phyloP scores from a whole-genome alignment of 768 basidiomycete genomes.

The Suillus plorans region DNA sequence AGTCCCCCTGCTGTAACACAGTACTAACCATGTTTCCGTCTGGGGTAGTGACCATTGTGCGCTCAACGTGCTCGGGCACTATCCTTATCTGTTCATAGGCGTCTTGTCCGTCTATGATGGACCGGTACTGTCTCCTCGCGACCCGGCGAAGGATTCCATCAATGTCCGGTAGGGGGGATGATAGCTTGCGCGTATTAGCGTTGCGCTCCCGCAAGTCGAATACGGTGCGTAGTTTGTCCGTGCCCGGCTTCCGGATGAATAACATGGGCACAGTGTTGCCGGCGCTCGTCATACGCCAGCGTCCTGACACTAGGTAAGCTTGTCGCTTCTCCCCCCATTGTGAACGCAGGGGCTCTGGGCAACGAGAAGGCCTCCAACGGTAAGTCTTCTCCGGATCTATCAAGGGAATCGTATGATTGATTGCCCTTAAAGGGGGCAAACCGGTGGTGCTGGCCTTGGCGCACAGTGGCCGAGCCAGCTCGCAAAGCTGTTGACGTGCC shows the following conservation, averaged over 20 bases:
- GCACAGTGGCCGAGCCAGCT: too few species aligned
- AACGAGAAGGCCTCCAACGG: too few species aligned
- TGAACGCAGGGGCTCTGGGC: neutral
- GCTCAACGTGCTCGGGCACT: constrained; percentile 23
- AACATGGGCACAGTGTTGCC: constrained; percentile 16
- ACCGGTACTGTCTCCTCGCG: constrained; percentile 28
- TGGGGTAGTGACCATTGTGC: constrained; percentile 26
- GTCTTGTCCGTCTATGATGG: constrained; percentile 42
- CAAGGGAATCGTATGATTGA: too few species aligned
- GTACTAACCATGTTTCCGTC: constrained; percentile 29
- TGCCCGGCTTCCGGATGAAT: constrained; percentile 18
- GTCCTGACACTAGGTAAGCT: constrained; percentile 28
- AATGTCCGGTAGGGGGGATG: constrained; percentile 42
- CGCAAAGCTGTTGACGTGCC: too few species aligned
- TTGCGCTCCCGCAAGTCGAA: constrained; percentile 37
- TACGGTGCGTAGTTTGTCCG: constrained; percentile 32
- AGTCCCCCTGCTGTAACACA: constrained; percentile 32
- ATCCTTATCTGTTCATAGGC: constrained; percentile 45
- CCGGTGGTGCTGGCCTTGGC: too few species aligned
- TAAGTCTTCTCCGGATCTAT: too few species aligned
- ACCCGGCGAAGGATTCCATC: constrained; percentile 38
- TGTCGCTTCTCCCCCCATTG: neutral
- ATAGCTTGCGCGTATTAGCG: constrained; percentile 40
- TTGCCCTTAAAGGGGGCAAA: too few species aligned
- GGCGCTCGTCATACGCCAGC: constrained; percentile 31